phyloP scores from a whole-genome alignment of 176 grass and related monocot species.

The Eremochloa ophiuroides region DNA sequence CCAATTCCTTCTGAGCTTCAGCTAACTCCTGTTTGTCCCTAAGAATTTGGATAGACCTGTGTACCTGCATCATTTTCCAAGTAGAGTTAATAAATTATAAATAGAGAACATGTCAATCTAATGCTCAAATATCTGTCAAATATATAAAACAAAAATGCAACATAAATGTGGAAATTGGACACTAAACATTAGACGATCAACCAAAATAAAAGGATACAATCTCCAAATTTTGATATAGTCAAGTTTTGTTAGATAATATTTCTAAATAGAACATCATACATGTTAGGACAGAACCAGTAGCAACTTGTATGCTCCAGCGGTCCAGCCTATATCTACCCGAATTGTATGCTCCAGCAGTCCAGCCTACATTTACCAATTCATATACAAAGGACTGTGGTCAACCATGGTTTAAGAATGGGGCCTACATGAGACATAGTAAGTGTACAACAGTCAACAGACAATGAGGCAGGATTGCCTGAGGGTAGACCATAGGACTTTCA shows the following conservation, averaged over 20 bases:
- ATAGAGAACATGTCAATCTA: background rate
- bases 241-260: background rate
- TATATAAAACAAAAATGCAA: background rate
- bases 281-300: conserved; percentile 4
- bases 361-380: conserved; percentile 7
- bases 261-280: conserved; percentile 19
- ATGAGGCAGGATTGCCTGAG: conserved; percentile 1
- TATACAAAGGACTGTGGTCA: background rate
- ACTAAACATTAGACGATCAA: background rate
- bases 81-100: conserved; percentile 6
- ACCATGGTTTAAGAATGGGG: background rate
- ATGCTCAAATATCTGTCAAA: conserved; percentile 7
- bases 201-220: background rate
- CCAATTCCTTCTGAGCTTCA: conserved; percentile 87
- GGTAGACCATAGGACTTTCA: background rate
- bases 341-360: conserved; percentile 3
- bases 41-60: conserved; percentile 85
- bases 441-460: background rate
- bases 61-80: conserved; percentile 54
- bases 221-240: background rate
- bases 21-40: conserved; percentile 94
- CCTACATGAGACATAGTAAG: no score
- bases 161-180: background rate
- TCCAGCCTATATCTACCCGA: background rate
- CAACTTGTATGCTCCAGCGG: background rate